A percentile compares a stretch with the other conserved stretches of the same genome.
Evolutionary conservation across 352 stramenopile genomes (phyloP).

Genomic region (Phytopythium chamaehyphon): DNA sequence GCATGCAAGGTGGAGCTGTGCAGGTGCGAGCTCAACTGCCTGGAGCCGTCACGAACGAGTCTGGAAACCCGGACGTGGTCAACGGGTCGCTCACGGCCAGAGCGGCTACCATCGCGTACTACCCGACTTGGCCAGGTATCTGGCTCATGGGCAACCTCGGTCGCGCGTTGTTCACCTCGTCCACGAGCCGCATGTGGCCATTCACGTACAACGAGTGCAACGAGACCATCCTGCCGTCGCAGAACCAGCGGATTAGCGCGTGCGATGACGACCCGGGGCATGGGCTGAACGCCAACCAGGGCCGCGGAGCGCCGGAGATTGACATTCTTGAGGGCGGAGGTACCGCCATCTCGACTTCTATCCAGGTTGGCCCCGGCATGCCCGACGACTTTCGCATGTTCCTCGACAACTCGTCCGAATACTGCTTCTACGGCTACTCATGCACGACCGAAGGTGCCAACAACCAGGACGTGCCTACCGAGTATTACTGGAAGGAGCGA

Average conservation of each 20-base stretch:
- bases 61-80: conserved; percentile 30
- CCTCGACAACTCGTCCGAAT: conserved; percentile 11
- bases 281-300: conserved; percentile 77
- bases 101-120: conserved; percentile 21
- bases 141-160: conserved; percentile 94
- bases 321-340: conserved; percentile 87
- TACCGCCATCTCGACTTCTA: conserved; percentile 66
- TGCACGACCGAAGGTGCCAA: conserved; percentile 40
- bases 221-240: conserved; percentile 24
- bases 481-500: conserved; percentile 26
- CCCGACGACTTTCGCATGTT: conserved; percentile 31
- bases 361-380: conserved; percentile 71
- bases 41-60: conserved; percentile 49
- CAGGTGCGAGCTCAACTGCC: conserved; percentile 85
- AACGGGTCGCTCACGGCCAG: conserved; percentile 16
- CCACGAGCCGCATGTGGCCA: conserved; percentile 89
- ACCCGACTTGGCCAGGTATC: conserved; percentile 88
- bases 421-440: conserved; percentile 31
- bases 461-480: conserved; percentile 24
- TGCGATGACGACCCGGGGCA: conserved; percentile 89
- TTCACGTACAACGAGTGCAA: conserved; percentile 92
- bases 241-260: conserved; percentile 59
- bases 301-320: conserved; percentile 92
- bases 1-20: conserved; percentile 85
- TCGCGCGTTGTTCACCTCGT: conserved; percentile 86